phyloP scores from a whole-genome alignment of 2,329 filamentous ascomycete species.

The Colletotrichum endophyticum region DNA sequence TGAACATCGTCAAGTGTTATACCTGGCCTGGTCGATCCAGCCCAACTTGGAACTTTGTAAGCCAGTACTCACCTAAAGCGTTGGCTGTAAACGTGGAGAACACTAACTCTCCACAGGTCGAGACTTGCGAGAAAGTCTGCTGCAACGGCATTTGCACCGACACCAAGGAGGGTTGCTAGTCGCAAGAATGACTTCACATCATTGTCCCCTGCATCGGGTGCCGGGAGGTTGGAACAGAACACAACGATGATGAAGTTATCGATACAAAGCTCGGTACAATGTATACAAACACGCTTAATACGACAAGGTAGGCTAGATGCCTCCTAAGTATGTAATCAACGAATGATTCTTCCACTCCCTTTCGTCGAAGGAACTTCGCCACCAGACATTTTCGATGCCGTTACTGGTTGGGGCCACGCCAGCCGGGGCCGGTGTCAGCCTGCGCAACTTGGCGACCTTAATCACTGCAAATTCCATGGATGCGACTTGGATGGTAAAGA shows the following conservation, averaged over 20 bases:
- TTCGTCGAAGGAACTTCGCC: neutral
- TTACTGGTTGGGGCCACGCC: neutral
- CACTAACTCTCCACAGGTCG: neutral
- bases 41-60: neutral
- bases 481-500: neutral
- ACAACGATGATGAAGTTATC: neutral
- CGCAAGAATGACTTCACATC: neutral
- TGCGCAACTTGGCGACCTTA: neutral
- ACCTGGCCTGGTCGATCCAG: neutral
- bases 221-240: neutral
- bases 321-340: neutral
- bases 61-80: neutral
- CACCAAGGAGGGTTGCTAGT: neutral
- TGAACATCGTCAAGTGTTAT: neutral
- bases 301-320: neutral
- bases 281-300: rapidly evolving
- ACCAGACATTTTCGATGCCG: neutral
- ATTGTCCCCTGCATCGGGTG: neutral
- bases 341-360: neutral
- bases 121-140: neutral
- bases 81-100: neutral
- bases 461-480: neutral
- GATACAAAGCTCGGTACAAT: neutral
- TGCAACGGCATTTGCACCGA: neutral
- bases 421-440: neutral